Evolutionary conservation across 192 early-diverging fungal genomes (phyloP).

Genomic region (Funneliformis geosporum): DNA sequence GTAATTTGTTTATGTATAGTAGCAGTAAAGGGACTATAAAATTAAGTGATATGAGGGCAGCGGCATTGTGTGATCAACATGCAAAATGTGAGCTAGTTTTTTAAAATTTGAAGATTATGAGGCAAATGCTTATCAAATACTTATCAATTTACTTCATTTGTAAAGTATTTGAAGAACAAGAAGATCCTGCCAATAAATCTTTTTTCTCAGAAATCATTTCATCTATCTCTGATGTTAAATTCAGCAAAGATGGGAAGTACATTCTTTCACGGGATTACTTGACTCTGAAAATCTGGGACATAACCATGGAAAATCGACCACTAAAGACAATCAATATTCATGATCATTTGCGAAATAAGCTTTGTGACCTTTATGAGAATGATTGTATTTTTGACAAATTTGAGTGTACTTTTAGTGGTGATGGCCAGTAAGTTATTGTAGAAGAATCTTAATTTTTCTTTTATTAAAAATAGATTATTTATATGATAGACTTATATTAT

Average conservation of each 20-base stretch:
- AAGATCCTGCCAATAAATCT: slow-evolving; percentile 93
- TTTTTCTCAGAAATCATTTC: slow-evolving; percentile 99
- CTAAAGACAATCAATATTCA: slow-evolving; percentile 96
- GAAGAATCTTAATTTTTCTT: slow-evolving; percentile 17
- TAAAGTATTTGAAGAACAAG: slow-evolving; percentile 90
- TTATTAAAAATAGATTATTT: not conserved
- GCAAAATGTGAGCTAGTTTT: slow-evolving; percentile 72
- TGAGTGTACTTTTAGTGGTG: slow-evolving; percentile 96
- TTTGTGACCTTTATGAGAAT: slow-evolving; percentile 99
- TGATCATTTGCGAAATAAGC: slow-evolving; percentile 90
- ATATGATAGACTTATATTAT: not conserved
- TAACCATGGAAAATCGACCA: slow-evolving; percentile 95
- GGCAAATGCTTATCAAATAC: not conserved
- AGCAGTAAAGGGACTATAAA: slow-evolving; percentile 99
- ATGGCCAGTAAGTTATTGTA: slow-evolving; percentile 75
- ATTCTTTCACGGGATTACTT: slow-evolving; percentile 97
- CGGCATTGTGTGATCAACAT: slow-evolving; percentile 92
- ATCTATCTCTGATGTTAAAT: slow-evolving; percentile 96
- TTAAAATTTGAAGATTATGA: not conserved
- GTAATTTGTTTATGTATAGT: slow-evolving; percentile 98
- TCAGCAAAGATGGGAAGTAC: slow-evolving; percentile 93
- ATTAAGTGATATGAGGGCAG: slow-evolving; percentile 93
- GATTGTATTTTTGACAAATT: slow-evolving; percentile 99
- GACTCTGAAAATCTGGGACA: slow-evolving; percentile 98
- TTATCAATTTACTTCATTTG: not conserved